A percentile compares a stretch with the other conserved stretches of the same genome.
phyloP scores from a whole-genome alignment of 83 land plant species.

The Diphasiastrum complanatum region DNA sequence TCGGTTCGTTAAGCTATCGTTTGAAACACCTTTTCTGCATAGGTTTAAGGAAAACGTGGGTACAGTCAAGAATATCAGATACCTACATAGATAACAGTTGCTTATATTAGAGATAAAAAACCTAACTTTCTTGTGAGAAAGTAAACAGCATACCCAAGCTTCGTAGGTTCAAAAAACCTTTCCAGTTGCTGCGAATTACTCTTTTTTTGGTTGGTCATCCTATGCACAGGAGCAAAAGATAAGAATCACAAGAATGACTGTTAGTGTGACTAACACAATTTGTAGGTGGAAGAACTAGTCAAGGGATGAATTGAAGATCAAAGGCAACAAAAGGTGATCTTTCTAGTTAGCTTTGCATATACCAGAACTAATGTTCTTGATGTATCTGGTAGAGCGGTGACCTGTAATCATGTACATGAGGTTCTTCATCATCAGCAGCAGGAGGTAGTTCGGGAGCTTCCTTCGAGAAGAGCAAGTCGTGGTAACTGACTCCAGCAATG shows the following conservation, averaged over 20 bases:
- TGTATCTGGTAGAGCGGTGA: conserved; percentile 2
- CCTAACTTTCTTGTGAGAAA: too few relatives aligned
- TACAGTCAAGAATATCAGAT: too few relatives aligned
- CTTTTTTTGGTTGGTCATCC: too few relatives aligned
- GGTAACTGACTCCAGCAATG: conserved; percentile 88
- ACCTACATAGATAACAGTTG: too few relatives aligned
- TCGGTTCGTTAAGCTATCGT: too few relatives aligned
- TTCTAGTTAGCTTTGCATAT: neutral
- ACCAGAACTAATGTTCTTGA: neutral
- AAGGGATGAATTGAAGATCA: neutral
- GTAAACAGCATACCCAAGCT: too few relatives aligned
- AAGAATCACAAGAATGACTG: neutral
- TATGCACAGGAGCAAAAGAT: neutral
- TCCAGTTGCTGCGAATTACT: too few relatives aligned
- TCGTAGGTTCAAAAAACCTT: too few relatives aligned
- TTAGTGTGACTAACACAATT: neutral
- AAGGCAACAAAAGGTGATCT: neutral
- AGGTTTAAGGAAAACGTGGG: too few relatives aligned
- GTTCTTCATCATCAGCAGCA: conserved; percentile 38
- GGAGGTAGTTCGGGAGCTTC: conserved; percentile 47
- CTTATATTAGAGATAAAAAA: too few relatives aligned
- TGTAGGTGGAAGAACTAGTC: neutral
- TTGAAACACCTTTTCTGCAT: too few relatives aligned
- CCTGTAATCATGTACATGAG: conserved; percentile 28
- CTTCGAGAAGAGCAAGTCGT: conserved; percentile 78